A percentile compares a stretch with the other conserved stretches of the same genome.
phyloP scores from a whole-genome alignment of 208 protist genomes.

The Crithidia expoeki region DNA sequence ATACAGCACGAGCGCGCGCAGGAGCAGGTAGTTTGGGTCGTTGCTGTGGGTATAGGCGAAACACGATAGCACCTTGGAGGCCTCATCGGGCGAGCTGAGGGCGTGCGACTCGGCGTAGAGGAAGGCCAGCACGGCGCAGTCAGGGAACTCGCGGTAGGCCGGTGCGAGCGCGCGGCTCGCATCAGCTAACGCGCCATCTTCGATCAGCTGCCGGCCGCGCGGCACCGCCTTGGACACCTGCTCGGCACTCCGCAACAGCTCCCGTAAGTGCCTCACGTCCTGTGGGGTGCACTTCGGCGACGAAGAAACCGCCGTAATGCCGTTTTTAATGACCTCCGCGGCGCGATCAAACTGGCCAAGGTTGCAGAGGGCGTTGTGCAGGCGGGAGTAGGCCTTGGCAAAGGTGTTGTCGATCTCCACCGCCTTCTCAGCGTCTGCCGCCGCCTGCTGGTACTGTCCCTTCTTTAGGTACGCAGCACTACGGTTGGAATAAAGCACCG shows the following conservation, averaged over 20 bases:
- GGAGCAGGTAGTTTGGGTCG: conserved; percentile 73
- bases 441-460: conserved; percentile 53
- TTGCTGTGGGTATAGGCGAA: conserved; percentile 52
- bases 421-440: conserved; percentile 70
- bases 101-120: conserved; percentile 65
- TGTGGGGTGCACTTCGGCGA: conserved; percentile 33
- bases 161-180: conserved; percentile 40
- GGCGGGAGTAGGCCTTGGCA: conserved; percentile 84
- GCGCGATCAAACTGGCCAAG: conserved; percentile 72
- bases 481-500: conserved; percentile 94
- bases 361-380: conserved; percentile 84
- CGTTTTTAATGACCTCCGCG: conserved; percentile 34
- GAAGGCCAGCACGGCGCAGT: conserved; percentile 63
- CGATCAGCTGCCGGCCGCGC: conserved; percentile 41
- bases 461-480: conserved; percentile 85
- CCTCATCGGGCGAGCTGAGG: conserved; percentile 53
- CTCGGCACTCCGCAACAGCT: conserved; percentile 52
- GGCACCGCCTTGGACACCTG: conserved; percentile 47
- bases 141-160: conserved; percentile 57
- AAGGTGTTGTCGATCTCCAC: conserved; percentile 82
- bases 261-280: conserved; percentile 55
- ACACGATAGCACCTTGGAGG: conserved; percentile 47
- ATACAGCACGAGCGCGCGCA: conserved; percentile 70
- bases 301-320: conserved; percentile 14
- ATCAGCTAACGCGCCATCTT: conserved; percentile 34